Evolutionary conservation across 257 asterid genomes (phyloP).

Genomic region (Nicotiana paniculata): DNA sequence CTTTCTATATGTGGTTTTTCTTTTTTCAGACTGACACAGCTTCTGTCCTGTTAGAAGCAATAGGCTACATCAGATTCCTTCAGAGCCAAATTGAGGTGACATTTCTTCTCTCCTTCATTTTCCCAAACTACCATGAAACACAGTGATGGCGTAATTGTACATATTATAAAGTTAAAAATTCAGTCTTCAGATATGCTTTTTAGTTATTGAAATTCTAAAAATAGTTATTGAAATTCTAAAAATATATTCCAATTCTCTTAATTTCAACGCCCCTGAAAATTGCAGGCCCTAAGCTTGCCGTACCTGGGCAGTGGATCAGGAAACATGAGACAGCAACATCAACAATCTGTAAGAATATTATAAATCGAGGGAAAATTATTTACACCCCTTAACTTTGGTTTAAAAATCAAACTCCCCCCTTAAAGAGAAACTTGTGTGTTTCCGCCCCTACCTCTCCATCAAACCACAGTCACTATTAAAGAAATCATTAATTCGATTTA

Average conservation of each 20-base stretch:
- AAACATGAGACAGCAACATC: slow-evolving; percentile 35
- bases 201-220: slow-evolving; percentile 12
- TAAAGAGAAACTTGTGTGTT: too few relatives aligned
- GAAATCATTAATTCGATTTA: too few relatives aligned
- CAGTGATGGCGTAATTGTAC: slow-evolving; percentile 1
- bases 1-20: neutral
- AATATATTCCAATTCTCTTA: slow-evolving; percentile 2
- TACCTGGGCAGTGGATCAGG: slow-evolving; percentile 52
- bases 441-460: too few relatives aligned
- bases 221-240: slow-evolving; percentile 13
- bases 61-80: slow-evolving; percentile 88
- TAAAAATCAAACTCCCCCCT: too few relatives aligned
- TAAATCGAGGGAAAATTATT: too few relatives aligned
- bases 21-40: slow-evolving; percentile 90
- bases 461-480: too few relatives aligned
- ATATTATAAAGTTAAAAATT: neutral
- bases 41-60: slow-evolving; percentile 73
- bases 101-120: slow-evolving; percentile 22
- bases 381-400: too few relatives aligned
- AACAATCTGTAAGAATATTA: slow-evolving; percentile 32
- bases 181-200: slow-evolving; percentile 6
- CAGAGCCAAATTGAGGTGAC: slow-evolving; percentile 80
- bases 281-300: slow-evolving; percentile 80
- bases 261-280: slow-evolving; percentile 22
- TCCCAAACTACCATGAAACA: slow-evolving; percentile 22